Evolutionary conservation across 176 grass and related monocot species (phyloP).

Genomic region (Triticum aestivum): DNA sequence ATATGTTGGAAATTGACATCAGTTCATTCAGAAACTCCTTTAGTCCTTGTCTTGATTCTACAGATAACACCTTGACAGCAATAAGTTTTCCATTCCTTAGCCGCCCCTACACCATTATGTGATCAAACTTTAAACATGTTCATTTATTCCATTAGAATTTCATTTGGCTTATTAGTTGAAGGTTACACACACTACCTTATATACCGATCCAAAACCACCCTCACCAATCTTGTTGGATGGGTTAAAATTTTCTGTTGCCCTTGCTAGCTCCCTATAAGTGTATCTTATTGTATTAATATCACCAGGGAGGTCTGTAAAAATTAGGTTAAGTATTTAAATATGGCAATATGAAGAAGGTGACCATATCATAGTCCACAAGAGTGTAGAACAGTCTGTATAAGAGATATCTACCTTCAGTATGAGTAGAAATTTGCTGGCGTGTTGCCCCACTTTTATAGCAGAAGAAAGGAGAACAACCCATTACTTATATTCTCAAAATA

Average conservation of each 20-base stretch:
- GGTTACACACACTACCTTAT: conserved; percentile 55
- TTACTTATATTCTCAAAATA: conserved; percentile 29
- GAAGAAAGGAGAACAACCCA: conserved; percentile 63
- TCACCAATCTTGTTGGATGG: conserved; percentile 64
- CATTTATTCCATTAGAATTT: background rate
- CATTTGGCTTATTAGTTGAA: conserved; percentile 17
- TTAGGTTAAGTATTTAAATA: conserved; percentile 4
- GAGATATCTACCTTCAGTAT: conserved; percentile 53
- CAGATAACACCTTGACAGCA: conserved; percentile 66
- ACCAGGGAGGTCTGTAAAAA: conserved; percentile 38
- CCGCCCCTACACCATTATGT: conserved; percentile 44
- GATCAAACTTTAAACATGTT: conserved; percentile 16
- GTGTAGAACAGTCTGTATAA: conserved; percentile 8
- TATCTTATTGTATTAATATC: conserved; percentile 42
- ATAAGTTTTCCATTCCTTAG: conserved; percentile 57
- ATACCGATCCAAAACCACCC: conserved; percentile 81
- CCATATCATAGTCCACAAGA: background rate
- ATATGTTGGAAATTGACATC: conserved; percentile 46
- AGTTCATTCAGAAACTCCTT: conserved; percentile 69
- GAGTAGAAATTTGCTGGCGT: conserved; percentile 30
- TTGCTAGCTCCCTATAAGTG: conserved; percentile 59
- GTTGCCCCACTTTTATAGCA: conserved; percentile 30
- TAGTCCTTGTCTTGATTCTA: conserved; percentile 62
- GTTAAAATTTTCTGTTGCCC: conserved; percentile 53
- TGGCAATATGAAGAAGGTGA: background rate